Evolutionary conservation across 176 grass and related monocot genomes (phyloP), one percentile per base, ranked within the genome.

Genomic region (Guadua angustifolia): DNA sequence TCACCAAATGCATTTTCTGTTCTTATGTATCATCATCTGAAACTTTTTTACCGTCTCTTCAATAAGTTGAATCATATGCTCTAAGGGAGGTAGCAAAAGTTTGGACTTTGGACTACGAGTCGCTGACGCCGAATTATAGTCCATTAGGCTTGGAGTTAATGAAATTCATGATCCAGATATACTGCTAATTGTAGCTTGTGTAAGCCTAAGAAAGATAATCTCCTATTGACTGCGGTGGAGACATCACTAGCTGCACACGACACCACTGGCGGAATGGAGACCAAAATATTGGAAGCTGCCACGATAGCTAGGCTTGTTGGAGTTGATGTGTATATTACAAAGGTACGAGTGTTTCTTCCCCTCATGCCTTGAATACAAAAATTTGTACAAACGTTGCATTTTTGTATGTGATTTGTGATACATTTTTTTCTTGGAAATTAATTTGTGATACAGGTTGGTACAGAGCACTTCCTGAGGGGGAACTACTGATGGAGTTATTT

Each of bases 211-310:
- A 51, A 15, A 46, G 47, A n/a, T n/a, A n/a, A n/a, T 68, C 18
- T 92, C 17, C 0, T 69, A 71, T 82, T 24, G 43, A 47, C 11
- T 89, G 78, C 87, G 95, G 95, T 98, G 80, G 68, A 93, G 56
- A 98, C 91, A 73, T 95, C 95, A 45, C 85, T 98, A 35, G 95
- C 93, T 47, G 89, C 91, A 82, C 95, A 98, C 78, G 95, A 98
- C 68, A 98, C 95, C 25, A 93, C 93, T 55, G 93, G 95, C 32
- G 93, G 95, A 59, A 98, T 98, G 95, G 83, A 98, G 82, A 84
- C 95, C 61, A 98, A 98, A 87, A 93, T 98, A 83, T 47, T 79
- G 57, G 95, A 98, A 88, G 93, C 95, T 85, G 88, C 95, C 55
- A 65, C 71, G 63, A 95, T 95, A 82, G 87, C 95, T 77, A 95